phyloP scores from a whole-genome alignment of 202 grass and related monocot genomes.

The Dendrocalamus latiflorus region DNA sequence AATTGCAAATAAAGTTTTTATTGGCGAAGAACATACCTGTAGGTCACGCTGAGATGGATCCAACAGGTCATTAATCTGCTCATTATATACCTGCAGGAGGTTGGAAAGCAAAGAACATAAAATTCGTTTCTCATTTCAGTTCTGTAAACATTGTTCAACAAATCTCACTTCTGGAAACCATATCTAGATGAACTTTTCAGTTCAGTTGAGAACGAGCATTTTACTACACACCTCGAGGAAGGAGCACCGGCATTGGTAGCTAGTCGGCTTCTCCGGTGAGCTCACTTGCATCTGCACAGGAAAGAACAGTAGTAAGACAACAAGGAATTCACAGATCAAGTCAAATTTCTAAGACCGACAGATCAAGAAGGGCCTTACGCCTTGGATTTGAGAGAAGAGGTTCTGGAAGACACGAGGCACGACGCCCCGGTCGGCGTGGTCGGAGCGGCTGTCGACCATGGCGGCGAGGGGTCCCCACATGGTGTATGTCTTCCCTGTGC shows the following conservation, averaged over 20 bases:
- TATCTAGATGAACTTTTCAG: neutral
- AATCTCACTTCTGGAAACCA: neutral
- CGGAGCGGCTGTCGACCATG: constrained; percentile 54
- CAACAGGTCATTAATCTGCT: constrained; percentile 79
- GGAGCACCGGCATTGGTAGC: constrained; percentile 79
- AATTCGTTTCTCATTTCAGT: neutral
- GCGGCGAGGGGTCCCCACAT: constrained; percentile 84
- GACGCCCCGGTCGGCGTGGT: constrained; percentile 43
- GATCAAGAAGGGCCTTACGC: constrained; percentile 25
- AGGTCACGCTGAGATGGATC: constrained; percentile 89
- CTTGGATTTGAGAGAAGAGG: constrained; percentile 73
- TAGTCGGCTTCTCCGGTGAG: constrained; percentile 61
- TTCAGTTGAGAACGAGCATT: constrained; percentile 8
- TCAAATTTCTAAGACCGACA: neutral
- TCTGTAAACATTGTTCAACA: neutral
- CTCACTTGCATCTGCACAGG: constrained; percentile 48
- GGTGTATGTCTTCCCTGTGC: constrained; percentile 90
- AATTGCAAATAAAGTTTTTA: neutral
- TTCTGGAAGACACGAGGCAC: constrained; percentile 81
- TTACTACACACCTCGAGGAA: constrained; percentile 78
- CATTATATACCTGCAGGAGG: constrained; percentile 69
- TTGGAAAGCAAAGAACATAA: constrained; percentile 8
- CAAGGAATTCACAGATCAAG: neutral
- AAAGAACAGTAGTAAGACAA: neutral
- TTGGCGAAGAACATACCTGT: constrained; percentile 41